Percentiles rank a stretch among this genome's conserved stretches.
Conservation (phyloP, 2,329 filamentous ascomycete genomes). For the Aspergillus arachidicola region DNA sequence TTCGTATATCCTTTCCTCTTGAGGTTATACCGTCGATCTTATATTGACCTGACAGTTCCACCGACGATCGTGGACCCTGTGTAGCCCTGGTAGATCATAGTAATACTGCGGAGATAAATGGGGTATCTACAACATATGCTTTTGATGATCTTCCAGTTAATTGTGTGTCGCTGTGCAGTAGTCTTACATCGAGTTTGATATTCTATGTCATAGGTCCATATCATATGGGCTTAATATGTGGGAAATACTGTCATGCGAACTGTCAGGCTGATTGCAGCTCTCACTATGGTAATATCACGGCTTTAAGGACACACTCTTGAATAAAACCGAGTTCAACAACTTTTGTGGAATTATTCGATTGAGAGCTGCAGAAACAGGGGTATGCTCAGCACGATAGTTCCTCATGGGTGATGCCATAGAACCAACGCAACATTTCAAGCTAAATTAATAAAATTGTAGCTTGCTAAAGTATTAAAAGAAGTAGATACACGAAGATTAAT, state of each 20-base stretch:
- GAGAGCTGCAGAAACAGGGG: accelerated
- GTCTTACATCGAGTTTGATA: not conserved
- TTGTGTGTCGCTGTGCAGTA: not conserved
- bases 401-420: not conserved
- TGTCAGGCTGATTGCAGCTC: too few species aligned
- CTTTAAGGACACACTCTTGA: too few species aligned
- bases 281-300: too few species aligned
- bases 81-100: not conserved
- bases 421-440: not conserved
- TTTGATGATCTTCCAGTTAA: not conserved
- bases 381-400: not conserved
- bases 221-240: too few species aligned
- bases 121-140: not conserved
- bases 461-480: not conserved
- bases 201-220: not conserved
- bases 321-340: not conserved
- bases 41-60: not conserved
- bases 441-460: not conserved
- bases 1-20: slow-evolving; percentile 4
- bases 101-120: not conserved
- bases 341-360: not conserved
- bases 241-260: not conserved
- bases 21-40: not conserved
- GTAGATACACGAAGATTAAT: slow-evolving; percentile 3
- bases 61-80: not conserved